Conservation (phyloP, 2,329 filamentous ascomycete species). For the Lojkania enalia region DNA sequence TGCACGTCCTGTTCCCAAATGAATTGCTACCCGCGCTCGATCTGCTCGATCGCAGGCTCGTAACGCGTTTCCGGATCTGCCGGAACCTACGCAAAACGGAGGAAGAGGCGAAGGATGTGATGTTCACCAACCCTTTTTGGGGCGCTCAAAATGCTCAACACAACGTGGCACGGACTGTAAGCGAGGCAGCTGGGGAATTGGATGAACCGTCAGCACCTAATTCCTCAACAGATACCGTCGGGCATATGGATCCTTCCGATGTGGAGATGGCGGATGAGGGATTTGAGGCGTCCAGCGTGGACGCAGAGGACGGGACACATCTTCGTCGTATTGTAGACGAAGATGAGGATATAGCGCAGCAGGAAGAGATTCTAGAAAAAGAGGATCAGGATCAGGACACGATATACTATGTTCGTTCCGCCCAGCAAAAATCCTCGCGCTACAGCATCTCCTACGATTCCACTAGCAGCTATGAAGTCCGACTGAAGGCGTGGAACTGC, state of each 20-base stretch:
- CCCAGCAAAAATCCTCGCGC: slow-evolving; percentile 46
- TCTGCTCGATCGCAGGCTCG: slow-evolving; percentile 76
- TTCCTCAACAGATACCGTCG: neutral
- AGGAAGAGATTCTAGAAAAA: neutral
- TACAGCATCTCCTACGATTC: slow-evolving; percentile 32
- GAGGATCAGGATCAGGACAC: slow-evolving; percentile 9
- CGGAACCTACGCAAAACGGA: slow-evolving; percentile 6
- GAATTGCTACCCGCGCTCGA: slow-evolving; percentile 84
- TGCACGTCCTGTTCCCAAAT: slow-evolving; percentile 83
- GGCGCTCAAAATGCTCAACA: neutral
- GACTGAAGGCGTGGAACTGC: slow-evolving; percentile 80
- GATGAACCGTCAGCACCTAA: slow-evolving; percentile 4
- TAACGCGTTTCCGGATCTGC: slow-evolving; percentile 56
- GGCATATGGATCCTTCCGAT: slow-evolving; percentile 5
- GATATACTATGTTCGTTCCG: slow-evolving; percentile 69
- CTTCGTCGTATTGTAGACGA: neutral
- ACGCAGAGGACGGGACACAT: neutral
- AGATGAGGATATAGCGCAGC: neutral
- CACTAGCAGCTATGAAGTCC: slow-evolving; percentile 66
- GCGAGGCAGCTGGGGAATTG: neutral
- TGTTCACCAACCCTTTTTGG: neutral
- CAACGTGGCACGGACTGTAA: neutral
- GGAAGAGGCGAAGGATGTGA: neutral
- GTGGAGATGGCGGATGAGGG: slow-evolving; percentile 1
- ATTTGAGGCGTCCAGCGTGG: too few relatives aligned